Base-by-base conservation (phyloP, 768 basidiomycete genomes). In the Psilocybe subaeruginosa region DNA sequence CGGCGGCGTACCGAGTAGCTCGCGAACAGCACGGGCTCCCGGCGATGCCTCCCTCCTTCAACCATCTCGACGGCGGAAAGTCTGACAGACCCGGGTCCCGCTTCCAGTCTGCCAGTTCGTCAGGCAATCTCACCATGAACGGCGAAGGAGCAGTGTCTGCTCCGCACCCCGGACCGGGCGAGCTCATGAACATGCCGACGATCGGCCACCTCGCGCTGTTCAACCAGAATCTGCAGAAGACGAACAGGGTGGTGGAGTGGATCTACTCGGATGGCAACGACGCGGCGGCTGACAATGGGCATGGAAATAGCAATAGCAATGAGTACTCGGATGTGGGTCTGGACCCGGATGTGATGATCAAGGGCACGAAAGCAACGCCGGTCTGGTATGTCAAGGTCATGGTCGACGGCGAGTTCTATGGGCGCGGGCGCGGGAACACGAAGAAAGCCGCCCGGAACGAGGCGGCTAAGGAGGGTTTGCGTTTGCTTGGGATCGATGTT, bases 371-470 rank as follows among this genome's bases (percentile, higher is more conserved):
- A 68, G 82, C 86, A n/a, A 93, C 91, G 23, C 90, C 92, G 2
- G 82, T 91, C 62, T 93, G 92, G 92, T 78, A 74, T 53, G 91
- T 85, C 50, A 83, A 77, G 62, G 88, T 87, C 41, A 72, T 87
- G 48, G 84, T 92, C 52, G 82, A 87, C 48, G 85, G 85, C 3
- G 77, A 83, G 56, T 75, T 80, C 50, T 80, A 81, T 74, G 91
- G 90, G 4, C 70, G 70, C 11, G 92, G 92, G 1, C 80, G 76
- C 57, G 92, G 90, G 8, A 84, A 82, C 64, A 92, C 90, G 45
- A 94, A 93, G 82, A 91, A 88, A 71, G 82, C 84, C 1, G 92
- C 92, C 1, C 81, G 88, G 69, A 92, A 92, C 68, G 91, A 91
- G 69, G 92, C 92, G 4, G 92, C 92, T 31, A 92, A 91, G 72